Base-by-base conservation (phyloP, 768 basidiomycete genomes). In the Kwoniella mangroviensis region DNA sequence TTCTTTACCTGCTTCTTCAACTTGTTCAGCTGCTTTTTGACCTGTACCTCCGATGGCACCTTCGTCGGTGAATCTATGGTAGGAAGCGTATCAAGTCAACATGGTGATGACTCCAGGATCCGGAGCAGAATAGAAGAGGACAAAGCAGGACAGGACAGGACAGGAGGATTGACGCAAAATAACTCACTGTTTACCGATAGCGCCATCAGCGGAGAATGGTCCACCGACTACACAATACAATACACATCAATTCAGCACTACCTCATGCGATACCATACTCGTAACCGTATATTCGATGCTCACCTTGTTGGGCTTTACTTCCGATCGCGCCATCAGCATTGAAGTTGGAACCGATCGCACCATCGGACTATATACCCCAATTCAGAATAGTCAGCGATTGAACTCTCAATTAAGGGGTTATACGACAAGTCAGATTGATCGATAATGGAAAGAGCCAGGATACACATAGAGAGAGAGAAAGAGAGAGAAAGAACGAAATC, bases 101-200 rank as follows among this genome's bases (percentile, higher is more conserved):
- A n/a, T n/a, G n/a, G n/a, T n/a, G n/a, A n/a, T n/a, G n/a, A n/a
- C n/a, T n/a, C n/a, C n/a, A n/a, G n/a, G n/a, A n/a, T n/a, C n/a
- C n/a, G n/a, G n/a, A n/a, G n/a, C n/a, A n/a, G n/a, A n/a, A n/a
- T n/a, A n/a, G n/a, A n/a, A n/a, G n/a, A n/a, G n/a, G n/a, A n/a
- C n/a, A n/a, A n/a, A n/a, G n/a, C n/a, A n/a, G n/a, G n/a, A n/a
- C 21, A 34, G 34, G 34, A 34, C 9, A 7, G 34, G 34, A 34
- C 34, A 34, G 9, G 34, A 34, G 10, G 7, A 19, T 49, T 9
- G 12, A 49, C 45, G 13, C 6, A 19, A 17, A 12, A 12, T 13
- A 12, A 49, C 76, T 69, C 56, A 78, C 77, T 79, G 43, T 58
- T 73, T 76, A 51, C 77, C 77, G 43, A 79, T 65, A 49, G 73